phyloP scores from a whole-genome alignment of 495 filamentous ascomycete genomes.

The Annulohypoxylon stygium region DNA sequence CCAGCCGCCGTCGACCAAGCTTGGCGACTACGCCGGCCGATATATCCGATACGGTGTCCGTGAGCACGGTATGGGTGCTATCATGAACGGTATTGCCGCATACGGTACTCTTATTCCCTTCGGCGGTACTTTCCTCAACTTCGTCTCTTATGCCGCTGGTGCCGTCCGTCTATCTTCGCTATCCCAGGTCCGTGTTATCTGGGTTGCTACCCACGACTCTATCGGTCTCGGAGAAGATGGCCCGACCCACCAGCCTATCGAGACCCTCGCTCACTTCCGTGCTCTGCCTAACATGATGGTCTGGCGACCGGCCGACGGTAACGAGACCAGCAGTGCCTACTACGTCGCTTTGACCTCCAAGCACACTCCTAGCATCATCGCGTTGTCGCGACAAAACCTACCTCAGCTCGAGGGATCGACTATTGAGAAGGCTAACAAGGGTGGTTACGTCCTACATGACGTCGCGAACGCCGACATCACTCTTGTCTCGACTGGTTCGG shows the following conservation, averaged over 20 bases:
- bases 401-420: constrained; percentile 95
- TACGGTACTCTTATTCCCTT: constrained; percentile 97
- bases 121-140: constrained; percentile 98
- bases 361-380: constrained; percentile 91
- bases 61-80: constrained; percentile 96
- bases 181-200: constrained; percentile 91
- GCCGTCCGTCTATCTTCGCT: constrained; percentile 93
- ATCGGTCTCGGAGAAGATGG: constrained; percentile 99
- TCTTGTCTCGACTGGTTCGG: constrained; percentile 93
- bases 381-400: constrained; percentile 97
- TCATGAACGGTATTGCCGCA: constrained; percentile 97
- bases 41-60: constrained; percentile 98
- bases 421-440: constrained; percentile 88
- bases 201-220: constrained; percentile 98
- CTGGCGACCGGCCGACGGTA: constrained; percentile 98
- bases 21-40: constrained; percentile 90
- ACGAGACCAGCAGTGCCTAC: constrained; percentile 98
- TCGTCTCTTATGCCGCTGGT: constrained; percentile 98
- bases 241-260: constrained; percentile 98
- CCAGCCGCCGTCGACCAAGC: constrained; percentile 86
- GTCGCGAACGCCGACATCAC: constrained; percentile 87
- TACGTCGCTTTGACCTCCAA: constrained; percentile 93
- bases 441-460: constrained; percentile 92
- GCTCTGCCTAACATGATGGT: constrained; percentile 99
- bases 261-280: constrained; percentile 99